Evolutionary conservation across 1,284 basidiomycete species (phyloP).

Genomic region (Moniliophthora roreri): DNA sequence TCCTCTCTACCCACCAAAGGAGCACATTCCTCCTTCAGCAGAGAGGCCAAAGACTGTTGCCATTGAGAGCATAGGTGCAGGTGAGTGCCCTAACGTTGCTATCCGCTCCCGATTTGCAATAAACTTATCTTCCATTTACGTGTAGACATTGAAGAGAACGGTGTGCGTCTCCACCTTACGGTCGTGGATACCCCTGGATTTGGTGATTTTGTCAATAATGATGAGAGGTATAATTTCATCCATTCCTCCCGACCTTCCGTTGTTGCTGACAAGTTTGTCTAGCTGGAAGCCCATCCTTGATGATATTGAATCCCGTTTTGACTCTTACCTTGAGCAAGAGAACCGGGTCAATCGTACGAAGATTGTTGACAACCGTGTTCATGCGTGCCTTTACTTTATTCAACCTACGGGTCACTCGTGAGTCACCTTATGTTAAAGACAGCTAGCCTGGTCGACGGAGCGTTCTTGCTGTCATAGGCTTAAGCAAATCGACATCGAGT

Average conservation of each 20-base stretch:
- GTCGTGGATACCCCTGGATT: conserved; percentile 98
- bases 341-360: conserved; percentile 93
- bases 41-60: conserved; percentile 91
- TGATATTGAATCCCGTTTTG: conserved; percentile 95
- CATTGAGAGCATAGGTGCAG: conserved; percentile 95
- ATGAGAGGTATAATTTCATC: conserved; percentile 70
- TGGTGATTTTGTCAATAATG: conserved; percentile 97
- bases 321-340: conserved; percentile 96
- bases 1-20: conserved; percentile 86
- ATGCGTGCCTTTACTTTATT: conserved; percentile 96
- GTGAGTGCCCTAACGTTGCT: conserved; percentile 47
- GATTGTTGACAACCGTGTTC: conserved; percentile 85
- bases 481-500: conserved; percentile 96
- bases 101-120: conserved; percentile 18
- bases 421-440: conserved; percentile 33
- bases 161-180: conserved; percentile 91
- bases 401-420: conserved; percentile 97
- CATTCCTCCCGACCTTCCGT: conserved; percentile 15
- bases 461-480: conserved; percentile 50
- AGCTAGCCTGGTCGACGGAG: conserved; percentile 6
- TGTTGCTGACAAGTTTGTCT: conserved; percentile 10
- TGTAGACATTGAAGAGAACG: conserved; percentile 96
- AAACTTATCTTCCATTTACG: conserved; percentile 29
- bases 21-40: conserved; percentile 77
- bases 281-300: conserved; percentile 98